phyloP scores from a whole-genome alignment of 345 rosid species.

The Populus euphratica region DNA sequence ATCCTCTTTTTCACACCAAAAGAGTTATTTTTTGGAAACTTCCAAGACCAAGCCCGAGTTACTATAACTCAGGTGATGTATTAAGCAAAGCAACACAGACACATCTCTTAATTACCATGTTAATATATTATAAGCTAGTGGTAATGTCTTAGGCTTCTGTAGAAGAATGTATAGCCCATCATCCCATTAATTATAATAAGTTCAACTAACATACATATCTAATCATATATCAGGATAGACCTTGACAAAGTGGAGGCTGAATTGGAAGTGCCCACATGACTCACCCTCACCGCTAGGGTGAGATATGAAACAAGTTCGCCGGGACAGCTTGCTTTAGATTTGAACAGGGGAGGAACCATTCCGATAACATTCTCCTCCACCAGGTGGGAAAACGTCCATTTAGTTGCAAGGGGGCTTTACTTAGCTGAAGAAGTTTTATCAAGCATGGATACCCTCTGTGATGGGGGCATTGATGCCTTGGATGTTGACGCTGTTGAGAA shows the following conservation, averaged over 20 bases:
- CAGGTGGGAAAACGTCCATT: not conserved
- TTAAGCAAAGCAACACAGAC: not conserved
- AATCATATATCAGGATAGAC: not conserved
- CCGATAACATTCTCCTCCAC: not conserved
- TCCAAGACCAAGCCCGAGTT: not conserved
- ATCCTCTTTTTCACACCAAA: no score
- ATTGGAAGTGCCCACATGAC: not conserved
- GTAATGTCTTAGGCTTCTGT: not conserved
- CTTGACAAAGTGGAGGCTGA: not conserved
- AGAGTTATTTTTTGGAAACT: not conserved
- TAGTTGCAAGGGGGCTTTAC: not conserved
- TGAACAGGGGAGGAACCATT: not conserved
- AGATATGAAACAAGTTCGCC: not conserved
- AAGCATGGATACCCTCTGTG: slow-evolving; percentile 27
- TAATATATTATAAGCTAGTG: not conserved
- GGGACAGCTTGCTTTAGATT: not conserved
- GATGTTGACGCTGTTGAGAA: slow-evolving; percentile 62
- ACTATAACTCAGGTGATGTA: not conserved
- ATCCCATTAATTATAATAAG: not conserved
- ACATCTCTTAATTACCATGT: not conserved
- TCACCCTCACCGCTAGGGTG: not conserved
- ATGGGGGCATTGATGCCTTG: slow-evolving; percentile 40
- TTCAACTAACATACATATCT: not conserved
- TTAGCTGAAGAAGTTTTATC: not conserved
- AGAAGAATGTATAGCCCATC: not conserved